Evolutionary conservation across 371 early-diverging fungal genomes (phyloP).

Genomic region (Lichtheimia ornata): DNA sequence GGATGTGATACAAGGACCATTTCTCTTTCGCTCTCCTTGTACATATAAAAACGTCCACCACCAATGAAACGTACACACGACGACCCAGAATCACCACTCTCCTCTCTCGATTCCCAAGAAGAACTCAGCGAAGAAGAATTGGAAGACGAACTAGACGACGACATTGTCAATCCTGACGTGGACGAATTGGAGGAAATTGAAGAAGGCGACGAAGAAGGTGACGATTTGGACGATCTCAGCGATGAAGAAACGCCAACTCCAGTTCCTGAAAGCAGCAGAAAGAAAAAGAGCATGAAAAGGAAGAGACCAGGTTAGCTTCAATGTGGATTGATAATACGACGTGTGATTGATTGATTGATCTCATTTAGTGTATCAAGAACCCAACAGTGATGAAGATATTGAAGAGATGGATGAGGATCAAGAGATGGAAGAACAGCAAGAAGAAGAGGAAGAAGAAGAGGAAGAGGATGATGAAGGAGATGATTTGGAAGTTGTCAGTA

Average conservation of each 20-base stretch:
- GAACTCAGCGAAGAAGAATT: constrained; percentile 14
- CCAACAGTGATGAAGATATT: constrained; percentile 28
- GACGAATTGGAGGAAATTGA: constrained; percentile 14
- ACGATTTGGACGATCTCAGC: constrained; percentile 22
- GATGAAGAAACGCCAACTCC: constrained; percentile 2
- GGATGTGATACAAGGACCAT: too few species aligned
- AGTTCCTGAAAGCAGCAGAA: constrained; percentile 16
- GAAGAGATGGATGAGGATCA: constrained; percentile 33
- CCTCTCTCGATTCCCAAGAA: constrained; percentile 11
- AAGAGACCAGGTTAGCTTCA: constrained; percentile 3
- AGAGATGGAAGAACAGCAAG: too few species aligned
- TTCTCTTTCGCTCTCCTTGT: too few species aligned
- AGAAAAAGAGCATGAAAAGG: constrained; percentile 8
- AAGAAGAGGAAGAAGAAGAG: background rate
- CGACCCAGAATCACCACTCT: background rate
- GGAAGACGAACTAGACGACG: constrained; percentile 16
- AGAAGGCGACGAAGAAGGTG: constrained; percentile 13
- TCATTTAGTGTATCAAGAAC: constrained; percentile 6
- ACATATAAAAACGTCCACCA: too few species aligned
- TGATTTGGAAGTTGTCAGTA: constrained; percentile 44
- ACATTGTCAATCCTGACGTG: constrained; percentile 8
- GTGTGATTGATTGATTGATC: background rate
- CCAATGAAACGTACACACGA: background rate
- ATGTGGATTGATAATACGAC: background rate
- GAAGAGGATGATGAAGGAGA: background rate